A percentile compares a stretch with the other conserved stretches of the same genome.
phyloP scores from a whole-genome alignment of 768 basidiomycete genomes.

The Lyophyllum atratum region DNA sequence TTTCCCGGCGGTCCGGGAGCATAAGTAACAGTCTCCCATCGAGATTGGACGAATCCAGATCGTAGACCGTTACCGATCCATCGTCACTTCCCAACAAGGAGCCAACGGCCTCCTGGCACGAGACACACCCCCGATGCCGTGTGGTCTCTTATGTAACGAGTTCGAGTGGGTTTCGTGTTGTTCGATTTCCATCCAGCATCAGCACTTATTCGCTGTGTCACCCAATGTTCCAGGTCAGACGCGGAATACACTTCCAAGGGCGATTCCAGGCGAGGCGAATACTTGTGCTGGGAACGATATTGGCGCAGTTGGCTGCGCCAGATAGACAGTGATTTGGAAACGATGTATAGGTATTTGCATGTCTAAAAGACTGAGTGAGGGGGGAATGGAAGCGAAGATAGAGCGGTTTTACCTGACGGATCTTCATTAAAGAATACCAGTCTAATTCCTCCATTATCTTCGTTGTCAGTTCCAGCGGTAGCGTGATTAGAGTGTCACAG shows the following conservation, averaged over 20 bases:
- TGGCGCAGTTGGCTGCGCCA: constrained; percentile 9
- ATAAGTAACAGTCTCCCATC: constrained; percentile 1
- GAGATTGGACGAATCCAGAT: constrained; percentile 6
- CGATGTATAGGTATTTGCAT: background rate
- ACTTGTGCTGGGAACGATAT: background rate
- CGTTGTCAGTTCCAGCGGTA: background rate
- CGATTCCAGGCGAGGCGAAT: background rate
- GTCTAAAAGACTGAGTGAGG: background rate
- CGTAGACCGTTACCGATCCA: background rate
- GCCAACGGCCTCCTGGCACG: constrained; percentile 9
- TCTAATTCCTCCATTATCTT: constrained; percentile 7
- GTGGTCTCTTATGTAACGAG: background rate
- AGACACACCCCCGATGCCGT: constrained; percentile 3
- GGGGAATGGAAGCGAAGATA: background rate
- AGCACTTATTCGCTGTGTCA: constrained; percentile 8
- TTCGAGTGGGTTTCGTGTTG: background rate
- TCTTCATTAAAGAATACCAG: constrained; percentile 10
- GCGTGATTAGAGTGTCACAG: background rate
- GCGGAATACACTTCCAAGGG: constrained; percentile 5
- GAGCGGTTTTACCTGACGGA: constrained; percentile 6
- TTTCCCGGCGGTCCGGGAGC: background rate
- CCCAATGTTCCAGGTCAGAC: constrained; percentile 7
- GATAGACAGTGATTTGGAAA: constrained; percentile 4
- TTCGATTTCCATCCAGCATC: constrained; percentile 11
- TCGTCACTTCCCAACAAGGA: constrained; percentile 3